phyloP scores from a whole-genome alignment of 176 grass and related monocot species.

The Phoenix roebelenii region DNA sequence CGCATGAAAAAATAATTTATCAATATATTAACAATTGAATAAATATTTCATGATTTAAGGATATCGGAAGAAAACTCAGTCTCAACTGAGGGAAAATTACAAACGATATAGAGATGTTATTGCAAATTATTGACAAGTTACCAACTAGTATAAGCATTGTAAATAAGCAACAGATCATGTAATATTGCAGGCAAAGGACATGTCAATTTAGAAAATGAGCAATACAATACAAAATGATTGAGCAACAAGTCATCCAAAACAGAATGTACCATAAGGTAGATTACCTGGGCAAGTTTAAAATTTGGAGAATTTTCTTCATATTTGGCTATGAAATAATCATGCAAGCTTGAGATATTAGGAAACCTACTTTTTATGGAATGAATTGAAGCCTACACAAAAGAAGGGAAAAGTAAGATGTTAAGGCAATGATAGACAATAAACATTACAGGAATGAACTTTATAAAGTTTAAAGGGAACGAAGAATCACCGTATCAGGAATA shows the following conservation, averaged over 20 bases:
- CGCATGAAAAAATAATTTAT: no score
- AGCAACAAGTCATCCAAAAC: no score
- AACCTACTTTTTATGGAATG: conserved; percentile 99
- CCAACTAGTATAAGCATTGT: no score
- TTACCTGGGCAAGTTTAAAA: conserved; percentile 92
- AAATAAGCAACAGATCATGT: not conserved
- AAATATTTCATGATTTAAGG: no score
- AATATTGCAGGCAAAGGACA: no score
- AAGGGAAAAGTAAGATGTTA: conserved; percentile 4
- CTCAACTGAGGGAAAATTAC: no score
- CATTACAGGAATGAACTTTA: conserved; percentile 3
- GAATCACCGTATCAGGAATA: conserved; percentile 85
- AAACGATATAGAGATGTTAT: no score
- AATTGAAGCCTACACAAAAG: conserved; percentile 73
- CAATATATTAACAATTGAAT: no score
- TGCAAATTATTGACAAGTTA: no score
- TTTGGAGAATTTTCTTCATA: conserved; percentile 97
- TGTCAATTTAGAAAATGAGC: not conserved
- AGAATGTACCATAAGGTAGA: not conserved
- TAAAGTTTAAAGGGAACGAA: not conserved
- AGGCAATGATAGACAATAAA: conserved; percentile 19
- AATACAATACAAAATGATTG: no score
- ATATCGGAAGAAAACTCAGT: no score
- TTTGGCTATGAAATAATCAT: conserved; percentile 81
- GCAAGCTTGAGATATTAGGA: conserved; percentile 72